A percentile compares a stretch with the other conserved stretches of the same genome.
phyloP scores from a whole-genome alignment of 495 filamentous ascomycete species.

The Neurospora sp. region DNA sequence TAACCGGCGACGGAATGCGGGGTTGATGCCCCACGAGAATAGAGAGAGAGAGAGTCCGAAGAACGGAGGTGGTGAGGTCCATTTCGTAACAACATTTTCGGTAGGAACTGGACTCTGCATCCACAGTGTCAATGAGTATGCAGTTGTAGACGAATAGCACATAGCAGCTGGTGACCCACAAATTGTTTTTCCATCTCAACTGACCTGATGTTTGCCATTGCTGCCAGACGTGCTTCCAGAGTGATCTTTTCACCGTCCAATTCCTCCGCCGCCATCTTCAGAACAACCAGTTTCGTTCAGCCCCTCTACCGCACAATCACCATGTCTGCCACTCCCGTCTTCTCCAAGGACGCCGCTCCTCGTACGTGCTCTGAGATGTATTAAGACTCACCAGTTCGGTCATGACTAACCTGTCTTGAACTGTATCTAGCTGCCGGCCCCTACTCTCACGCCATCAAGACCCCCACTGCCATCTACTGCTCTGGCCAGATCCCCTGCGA shows the following conservation, averaged over 20 bases:
- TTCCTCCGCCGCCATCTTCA: background rate
- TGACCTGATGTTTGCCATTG: constrained; percentile 8
- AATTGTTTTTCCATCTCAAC: background rate
- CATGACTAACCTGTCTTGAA: background rate
- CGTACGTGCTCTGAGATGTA: constrained; percentile 27
- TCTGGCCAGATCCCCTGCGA: constrained; percentile 89
- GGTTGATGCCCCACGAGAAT: background rate
- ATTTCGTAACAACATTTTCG: background rate
- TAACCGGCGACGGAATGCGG: background rate
- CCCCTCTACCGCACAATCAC: constrained; percentile 15
- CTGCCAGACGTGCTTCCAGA: constrained; percentile 10
- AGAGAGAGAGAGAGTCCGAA: constrained; percentile 11
- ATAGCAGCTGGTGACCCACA: background rate
- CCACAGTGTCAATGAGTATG: background rate
- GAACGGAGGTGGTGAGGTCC: constrained; percentile 14
- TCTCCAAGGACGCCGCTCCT: constrained; percentile 41
- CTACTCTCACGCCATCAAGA: constrained; percentile 78
- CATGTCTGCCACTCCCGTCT: constrained; percentile 39
- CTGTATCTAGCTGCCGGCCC: constrained; percentile 38
- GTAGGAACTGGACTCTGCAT: background rate
- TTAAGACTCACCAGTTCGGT: background rate
- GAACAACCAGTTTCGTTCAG: constrained; percentile 2
- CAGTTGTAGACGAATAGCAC: background rate
- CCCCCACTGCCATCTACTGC: constrained; percentile 74
- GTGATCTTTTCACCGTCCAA: constrained; percentile 1